Conservation (phyloP, 306 rosid species). For the Prunus campanulata region DNA sequence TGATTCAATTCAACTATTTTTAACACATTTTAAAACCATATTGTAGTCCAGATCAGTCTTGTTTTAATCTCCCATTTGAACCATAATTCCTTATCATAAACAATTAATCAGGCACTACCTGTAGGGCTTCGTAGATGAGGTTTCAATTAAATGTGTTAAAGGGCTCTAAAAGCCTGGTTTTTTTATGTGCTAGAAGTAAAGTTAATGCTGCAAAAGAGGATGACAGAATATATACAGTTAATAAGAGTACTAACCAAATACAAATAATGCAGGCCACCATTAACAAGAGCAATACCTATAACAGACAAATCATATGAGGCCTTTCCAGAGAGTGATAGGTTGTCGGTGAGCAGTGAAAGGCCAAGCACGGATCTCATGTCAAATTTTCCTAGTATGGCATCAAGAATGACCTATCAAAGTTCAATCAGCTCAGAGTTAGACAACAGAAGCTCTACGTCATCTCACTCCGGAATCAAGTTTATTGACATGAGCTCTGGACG, state of each 20-base stretch:
- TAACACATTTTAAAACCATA: neutral
- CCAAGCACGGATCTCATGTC: slow-evolving; percentile 47
- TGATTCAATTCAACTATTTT: neutral
- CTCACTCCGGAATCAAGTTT: slow-evolving; percentile 39
- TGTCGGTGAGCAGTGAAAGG: slow-evolving; percentile 63
- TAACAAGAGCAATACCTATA: slow-evolving; percentile 40
- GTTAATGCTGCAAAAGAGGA: too few species aligned
- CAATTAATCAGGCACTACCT: too few species aligned
- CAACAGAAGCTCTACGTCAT: slow-evolving; percentile 37
- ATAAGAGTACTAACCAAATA: neutral
- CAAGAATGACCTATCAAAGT: slow-evolving; percentile 27
- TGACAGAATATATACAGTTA: neutral
- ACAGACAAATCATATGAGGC: slow-evolving; percentile 38
- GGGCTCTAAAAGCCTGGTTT: too few species aligned
- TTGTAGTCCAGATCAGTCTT: neutral
- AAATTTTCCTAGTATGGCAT: slow-evolving; percentile 39
- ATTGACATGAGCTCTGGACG: slow-evolving; percentile 31
- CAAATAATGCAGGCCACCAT: slow-evolving; percentile 59
- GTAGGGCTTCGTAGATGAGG: too few species aligned
- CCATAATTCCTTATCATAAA: too few species aligned
- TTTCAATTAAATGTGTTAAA: too few species aligned
- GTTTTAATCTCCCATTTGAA: too few species aligned
- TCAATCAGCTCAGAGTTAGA: slow-evolving; percentile 58
- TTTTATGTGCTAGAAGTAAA: too few species aligned
- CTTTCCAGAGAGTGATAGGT: slow-evolving; percentile 52